phyloP scores from a whole-genome alignment of 495 filamentous ascomycete species.

The Antarctomyces pellizariae region DNA sequence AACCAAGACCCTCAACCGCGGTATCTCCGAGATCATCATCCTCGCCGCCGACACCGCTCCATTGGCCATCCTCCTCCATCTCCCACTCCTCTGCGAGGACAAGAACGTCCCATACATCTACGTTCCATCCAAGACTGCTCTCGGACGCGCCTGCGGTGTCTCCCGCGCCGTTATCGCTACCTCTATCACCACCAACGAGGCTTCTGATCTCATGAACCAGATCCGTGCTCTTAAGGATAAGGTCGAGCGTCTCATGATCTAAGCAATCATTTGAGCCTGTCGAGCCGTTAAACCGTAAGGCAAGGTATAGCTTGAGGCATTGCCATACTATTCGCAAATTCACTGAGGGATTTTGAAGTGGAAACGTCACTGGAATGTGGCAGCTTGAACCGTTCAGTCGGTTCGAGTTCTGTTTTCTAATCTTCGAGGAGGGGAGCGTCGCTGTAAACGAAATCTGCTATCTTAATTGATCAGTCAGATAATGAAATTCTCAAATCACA shows the following conservation, averaged over 20 bases:
- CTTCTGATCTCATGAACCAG: slow-evolving; percentile 61
- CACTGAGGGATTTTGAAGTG: no score
- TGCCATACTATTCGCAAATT: no score
- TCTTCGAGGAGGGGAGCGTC: no score
- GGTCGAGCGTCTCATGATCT: slow-evolving; percentile 93
- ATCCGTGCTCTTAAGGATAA: slow-evolving; percentile 76
- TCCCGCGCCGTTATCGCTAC: slow-evolving; percentile 67
- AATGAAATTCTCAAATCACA: no score
- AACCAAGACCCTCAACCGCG: slow-evolving; percentile 76
- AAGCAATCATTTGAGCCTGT: slow-evolving; percentile 20
- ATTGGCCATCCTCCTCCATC: slow-evolving; percentile 75
- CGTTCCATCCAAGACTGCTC: slow-evolving; percentile 35
- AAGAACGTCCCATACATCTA: slow-evolving; percentile 58
- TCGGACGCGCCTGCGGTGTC: slow-evolving; percentile 71
- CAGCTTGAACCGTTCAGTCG: no score
- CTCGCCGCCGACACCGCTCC: slow-evolving; percentile 72
- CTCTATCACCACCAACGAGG: slow-evolving; percentile 83
- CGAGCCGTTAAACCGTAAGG: no score
- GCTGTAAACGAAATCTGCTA: no score
- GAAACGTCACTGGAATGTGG: no score
- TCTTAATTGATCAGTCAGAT: no score
- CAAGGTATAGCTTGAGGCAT: no score
- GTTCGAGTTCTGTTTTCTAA: no score
- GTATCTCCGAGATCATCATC: slow-evolving; percentile 69
- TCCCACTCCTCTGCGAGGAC: slow-evolving; percentile 71